Conservation (phyloP, 1,284 basidiomycete species). For the Blastosporella zonata region DNA sequence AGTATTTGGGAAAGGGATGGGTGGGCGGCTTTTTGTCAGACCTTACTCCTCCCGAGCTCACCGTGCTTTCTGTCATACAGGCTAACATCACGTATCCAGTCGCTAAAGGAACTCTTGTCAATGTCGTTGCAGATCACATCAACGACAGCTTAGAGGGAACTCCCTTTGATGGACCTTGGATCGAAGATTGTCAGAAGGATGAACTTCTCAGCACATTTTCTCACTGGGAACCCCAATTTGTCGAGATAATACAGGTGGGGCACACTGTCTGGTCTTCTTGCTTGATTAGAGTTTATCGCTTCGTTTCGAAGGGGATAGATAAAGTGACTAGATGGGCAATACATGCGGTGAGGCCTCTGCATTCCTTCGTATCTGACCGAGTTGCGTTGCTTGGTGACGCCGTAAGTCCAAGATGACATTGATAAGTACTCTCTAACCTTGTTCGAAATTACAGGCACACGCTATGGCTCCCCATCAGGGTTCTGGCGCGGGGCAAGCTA, state of each 20-base stretch:
- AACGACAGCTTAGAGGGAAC: slow-evolving; percentile 8
- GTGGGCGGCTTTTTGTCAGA: background rate
- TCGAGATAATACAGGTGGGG: slow-evolving; percentile 6
- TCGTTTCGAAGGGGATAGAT: slow-evolving; percentile 31
- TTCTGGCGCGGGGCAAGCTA: slow-evolving; percentile 52
- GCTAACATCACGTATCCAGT: slow-evolving; percentile 13
- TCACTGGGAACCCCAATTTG: slow-evolving; percentile 14
- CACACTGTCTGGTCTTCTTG: background rate
- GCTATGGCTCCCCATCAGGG: slow-evolving; percentile 56
- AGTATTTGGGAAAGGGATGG: background rate
- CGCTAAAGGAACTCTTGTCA: slow-evolving; percentile 18
- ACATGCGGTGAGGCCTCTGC: slow-evolving; percentile 40
- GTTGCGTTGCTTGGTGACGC: slow-evolving; percentile 53
- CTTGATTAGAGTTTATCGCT: background rate
- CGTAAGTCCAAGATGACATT: slow-evolving; percentile 17
- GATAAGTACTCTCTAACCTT: background rate
- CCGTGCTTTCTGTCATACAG: background rate
- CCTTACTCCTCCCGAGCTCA: background rate
- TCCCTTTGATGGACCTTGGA: slow-evolving; percentile 14
- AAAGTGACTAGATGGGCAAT: slow-evolving; percentile 48
- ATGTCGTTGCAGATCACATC: slow-evolving; percentile 6
- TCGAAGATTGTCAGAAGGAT: slow-evolving; percentile 7
- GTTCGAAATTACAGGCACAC: slow-evolving; percentile 37
- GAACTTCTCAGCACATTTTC: slow-evolving; percentile 3
- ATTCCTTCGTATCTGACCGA: slow-evolving; percentile 34